Base-by-base conservation (phyloP, 2,329 filamentous ascomycete genomes). In the Colletotrichum ledebouriae region DNA sequence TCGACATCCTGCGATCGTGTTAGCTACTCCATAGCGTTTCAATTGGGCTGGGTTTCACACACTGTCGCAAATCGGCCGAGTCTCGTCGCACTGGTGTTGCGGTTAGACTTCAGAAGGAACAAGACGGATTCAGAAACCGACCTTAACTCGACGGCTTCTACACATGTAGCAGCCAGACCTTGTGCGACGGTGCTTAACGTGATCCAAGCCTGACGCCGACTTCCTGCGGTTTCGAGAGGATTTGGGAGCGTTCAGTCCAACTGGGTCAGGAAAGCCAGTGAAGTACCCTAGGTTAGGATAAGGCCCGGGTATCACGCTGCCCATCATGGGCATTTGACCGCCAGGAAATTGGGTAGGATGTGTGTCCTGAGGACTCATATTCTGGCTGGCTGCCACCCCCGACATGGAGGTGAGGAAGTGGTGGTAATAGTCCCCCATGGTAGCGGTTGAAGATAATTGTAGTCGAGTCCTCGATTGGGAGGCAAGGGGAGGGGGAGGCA, bases 151-250 rank as follows among this genome's bases (percentile, higher is more conserved):
- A 72, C 96, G 88, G 74, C 90, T 91, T 67, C 96, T 88, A 79
- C 96, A 99, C 53, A 94, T 98, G 72, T 85, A 98, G 81, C 96
- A 99, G 33, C 96, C 96, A 71, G 94, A 98, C 73, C 96, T 87
- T 49, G 96, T 98, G 73, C 96, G 89, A 70, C 94, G 91, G 78
- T 98, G 95, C 80, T 98, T 98, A 73, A 97, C 92, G 75, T 92
- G 90, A 70, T 97, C 92, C 55, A 82, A 71, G 3, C 83, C 84
- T 2, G 82, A 76, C 10, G 80, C 75, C 1, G 85, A 86, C 71
- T 87, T 88, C 64, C 85, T 83, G 58, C 86, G 81, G 70, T 78
- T 81, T 73, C 85, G 82, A 57, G 84, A 81, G 11, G 82, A 72
- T 73, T 86, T 86, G 15, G 83, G 77, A 2, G 82, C 75, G 67